phyloP scores from a whole-genome alignment of 257 asterid genomes.

The Paulownia fortunei region DNA sequence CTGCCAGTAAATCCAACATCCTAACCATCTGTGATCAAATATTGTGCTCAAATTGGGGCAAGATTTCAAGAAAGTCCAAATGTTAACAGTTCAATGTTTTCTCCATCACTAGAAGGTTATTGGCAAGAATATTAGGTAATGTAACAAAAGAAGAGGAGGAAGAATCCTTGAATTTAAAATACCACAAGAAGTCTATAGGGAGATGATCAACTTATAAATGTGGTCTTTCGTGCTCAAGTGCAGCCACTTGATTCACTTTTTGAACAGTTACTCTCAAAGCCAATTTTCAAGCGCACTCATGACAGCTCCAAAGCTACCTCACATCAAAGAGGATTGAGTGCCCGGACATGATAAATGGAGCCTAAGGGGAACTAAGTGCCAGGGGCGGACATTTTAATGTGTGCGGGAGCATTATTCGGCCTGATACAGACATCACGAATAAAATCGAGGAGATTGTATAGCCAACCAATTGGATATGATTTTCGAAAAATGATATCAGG shows the following conservation, averaged over 20 bases:
- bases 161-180: slow-evolving; percentile 9
- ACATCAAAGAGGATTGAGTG: not conserved
- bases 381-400: not conserved
- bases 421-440: not conserved
- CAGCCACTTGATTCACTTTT: not conserved
- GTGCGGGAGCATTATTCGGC: not conserved
- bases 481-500: not conserved
- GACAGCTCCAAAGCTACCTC: slow-evolving; percentile 4
- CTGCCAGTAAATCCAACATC: slow-evolving; percentile 96
- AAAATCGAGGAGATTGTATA: not conserved
- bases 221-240: slow-evolving; percentile 12
- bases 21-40: slow-evolving; percentile 88
- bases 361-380: not conserved
- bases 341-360: slow-evolving; percentile 1
- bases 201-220: not conserved
- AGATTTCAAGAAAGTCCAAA: not conserved
- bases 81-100: not conserved
- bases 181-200: not conserved
- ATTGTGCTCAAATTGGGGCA: slow-evolving; percentile 10
- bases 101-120: slow-evolving; percentile 16
- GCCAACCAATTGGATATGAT: not conserved
- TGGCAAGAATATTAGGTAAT: slow-evolving; percentile 1
- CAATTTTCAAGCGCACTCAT: not conserved
- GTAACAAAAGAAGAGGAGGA: not conserved
- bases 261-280: not conserved